Evolutionary conservation across 2,329 filamentous ascomycete genomes (phyloP), one percentile per base, ranked within the genome.

Genomic region (Cladosporium cucumerinum): DNA sequence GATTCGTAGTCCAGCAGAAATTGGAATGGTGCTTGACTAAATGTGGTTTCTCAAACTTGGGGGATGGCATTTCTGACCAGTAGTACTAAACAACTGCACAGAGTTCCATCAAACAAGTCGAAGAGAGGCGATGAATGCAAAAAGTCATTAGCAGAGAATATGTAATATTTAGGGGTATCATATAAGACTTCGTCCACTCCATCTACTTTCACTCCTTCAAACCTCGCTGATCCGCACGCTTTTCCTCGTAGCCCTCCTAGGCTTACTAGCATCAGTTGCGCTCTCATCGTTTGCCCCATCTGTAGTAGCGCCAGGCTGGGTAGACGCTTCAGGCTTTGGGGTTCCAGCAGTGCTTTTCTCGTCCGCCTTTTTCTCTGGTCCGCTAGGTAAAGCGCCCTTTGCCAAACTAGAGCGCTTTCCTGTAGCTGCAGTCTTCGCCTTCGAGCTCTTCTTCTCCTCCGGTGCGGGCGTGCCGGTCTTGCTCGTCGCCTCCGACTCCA

Each of bases 151-250:
- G 48, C 48, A 51, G 48, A 51, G 48, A 51, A 28, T 28, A 51
- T 12, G 23, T 26, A 51, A 51, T 2, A 51, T 51, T 25, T 28
- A 51, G 26, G 48, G 48, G 48, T 51, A 51, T 51, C 48, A 51
- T 51, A 51, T 26, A 28, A 51, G 48, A 51, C 16, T 51, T 51
- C 48, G 48, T 51, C 39, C 39, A 21, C 39, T 46, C n/a, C n/a
- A 26, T 28, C 48, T 0, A 43, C 5, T 51, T 8, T 8, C 23
- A 18, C 30, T 25, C n/a, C 28, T 30, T 69, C 58, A 73, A 26
- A 59, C 71, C 57, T 74, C 73, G 61, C 71, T 74, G 48, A 75
- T 74, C 34, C 73, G 69, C 14, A 74, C 72, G 61, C 73, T 75
- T 65, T 75, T 74, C 51, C 73, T 66, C 7, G 68, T 66, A 39